Conservation (phyloP, 441 rosid species). For the Erodium texanum region DNA sequence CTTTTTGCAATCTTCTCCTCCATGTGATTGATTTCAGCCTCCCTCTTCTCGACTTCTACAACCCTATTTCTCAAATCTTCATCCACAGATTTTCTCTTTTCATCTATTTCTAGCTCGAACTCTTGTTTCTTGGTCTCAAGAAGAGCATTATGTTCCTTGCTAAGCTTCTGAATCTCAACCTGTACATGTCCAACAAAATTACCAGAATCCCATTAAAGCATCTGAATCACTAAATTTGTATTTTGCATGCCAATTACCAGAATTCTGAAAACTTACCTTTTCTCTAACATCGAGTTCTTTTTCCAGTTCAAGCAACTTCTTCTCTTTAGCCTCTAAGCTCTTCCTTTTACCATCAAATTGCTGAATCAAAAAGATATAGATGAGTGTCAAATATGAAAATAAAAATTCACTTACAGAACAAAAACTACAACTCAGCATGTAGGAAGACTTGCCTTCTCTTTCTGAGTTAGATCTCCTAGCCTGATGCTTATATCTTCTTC, state of each 20-base stretch:
- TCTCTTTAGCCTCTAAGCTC: conserved; percentile 55
- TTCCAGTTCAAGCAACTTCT: conserved; percentile 49
- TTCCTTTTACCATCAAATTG: conserved; percentile 46
- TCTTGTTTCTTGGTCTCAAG: conserved; percentile 59
- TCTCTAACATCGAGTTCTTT: conserved; percentile 78
- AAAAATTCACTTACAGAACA: neutral
- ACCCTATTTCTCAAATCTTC: conserved; percentile 61
- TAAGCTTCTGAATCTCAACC: conserved; percentile 65
- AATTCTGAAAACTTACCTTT: conserved; percentile 46
- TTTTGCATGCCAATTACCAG: no score
- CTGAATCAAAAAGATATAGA: conserved; percentile 33
- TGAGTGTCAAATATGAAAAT: neutral
- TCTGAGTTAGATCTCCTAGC: conserved; percentile 41
- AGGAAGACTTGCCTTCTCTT: conserved; percentile 51
- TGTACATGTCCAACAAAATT: conserved; percentile 25
- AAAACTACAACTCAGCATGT: neutral
- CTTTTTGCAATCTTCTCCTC: conserved; percentile 72
- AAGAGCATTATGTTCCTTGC: conserved; percentile 62
- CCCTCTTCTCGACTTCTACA: conserved; percentile 65
- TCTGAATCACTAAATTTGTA: no score
- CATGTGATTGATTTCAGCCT: conserved; percentile 68
- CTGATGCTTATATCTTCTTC: conserved; percentile 64
- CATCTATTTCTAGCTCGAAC: conserved; percentile 70
- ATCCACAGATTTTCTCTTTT: conserved; percentile 60
- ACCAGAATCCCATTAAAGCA: no score